Percentiles rank a stretch among this genome's conserved stretches.
Conservation (phyloP, 1,284 basidiomycete genomes). For the Austroboletus niveus region DNA sequence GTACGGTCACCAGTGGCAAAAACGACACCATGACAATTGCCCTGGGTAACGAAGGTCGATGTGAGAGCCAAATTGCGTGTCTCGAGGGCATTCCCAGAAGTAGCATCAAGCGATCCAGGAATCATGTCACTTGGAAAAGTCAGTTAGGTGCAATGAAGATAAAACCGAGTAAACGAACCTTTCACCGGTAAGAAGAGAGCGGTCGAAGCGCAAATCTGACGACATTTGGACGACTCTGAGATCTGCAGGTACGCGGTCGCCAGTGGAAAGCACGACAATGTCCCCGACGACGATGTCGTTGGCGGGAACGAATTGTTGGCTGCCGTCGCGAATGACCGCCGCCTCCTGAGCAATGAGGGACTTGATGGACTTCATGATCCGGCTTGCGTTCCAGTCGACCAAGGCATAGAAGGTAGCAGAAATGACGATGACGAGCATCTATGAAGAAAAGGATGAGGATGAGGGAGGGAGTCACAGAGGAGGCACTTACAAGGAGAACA, state of each 20-base stretch:
- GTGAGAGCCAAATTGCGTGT: conserved; percentile 60
- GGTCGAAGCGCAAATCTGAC: conserved; percentile 57
- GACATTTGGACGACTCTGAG: conserved; percentile 62
- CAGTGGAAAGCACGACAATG: conserved; percentile 69
- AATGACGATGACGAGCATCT: conserved; percentile 59
- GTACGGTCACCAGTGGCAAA: conserved; percentile 60
- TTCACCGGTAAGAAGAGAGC: conserved; percentile 62
- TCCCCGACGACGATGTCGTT: conserved; percentile 84
- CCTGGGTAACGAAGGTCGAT: conserved; percentile 53
- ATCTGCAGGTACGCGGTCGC: conserved; percentile 85
- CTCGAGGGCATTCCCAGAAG: conserved; percentile 57
- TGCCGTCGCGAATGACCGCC: conserved; percentile 53
- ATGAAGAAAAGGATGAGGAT: not conserved
- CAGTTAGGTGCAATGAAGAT: too few species aligned
- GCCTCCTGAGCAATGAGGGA: conserved; percentile 43
- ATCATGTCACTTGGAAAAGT: conserved; percentile 43
- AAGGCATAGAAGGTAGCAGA: conserved; percentile 49
- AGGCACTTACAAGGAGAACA: conserved; percentile 70
- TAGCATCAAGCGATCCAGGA: conserved; percentile 46
- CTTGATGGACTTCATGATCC: conserved; percentile 39
- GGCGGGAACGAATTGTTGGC: conserved; percentile 60
- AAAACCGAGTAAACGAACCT: conserved; percentile 26
- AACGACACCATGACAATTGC: conserved; percentile 56
- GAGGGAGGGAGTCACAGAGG: conserved; percentile 11
- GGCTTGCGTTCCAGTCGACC: conserved; percentile 39